Evolutionary conservation across 176 grass and related monocot genomes (phyloP), one percentile per base, ranked within the genome.

Genomic region (Phoenix roebelenii): DNA sequence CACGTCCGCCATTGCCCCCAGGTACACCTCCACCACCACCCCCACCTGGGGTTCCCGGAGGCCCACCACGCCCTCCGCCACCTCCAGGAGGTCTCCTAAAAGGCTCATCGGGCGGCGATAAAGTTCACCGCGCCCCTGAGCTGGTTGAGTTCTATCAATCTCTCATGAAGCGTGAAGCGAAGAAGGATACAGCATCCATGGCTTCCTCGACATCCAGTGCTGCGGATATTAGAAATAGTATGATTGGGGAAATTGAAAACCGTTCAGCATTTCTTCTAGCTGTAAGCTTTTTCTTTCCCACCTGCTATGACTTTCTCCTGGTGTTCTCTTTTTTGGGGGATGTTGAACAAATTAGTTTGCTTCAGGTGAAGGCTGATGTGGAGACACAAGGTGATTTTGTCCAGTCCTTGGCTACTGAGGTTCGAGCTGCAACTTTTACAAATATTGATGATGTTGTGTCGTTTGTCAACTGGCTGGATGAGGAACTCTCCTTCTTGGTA

Each of bases 401-500:
- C 0, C 70, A 83, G 49, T 91, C 87, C 12, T 55, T 82, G 58
- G 79, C 79, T 18, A 23, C 29, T 16, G 79, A 76, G 66, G 55
- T 82, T 23, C 66, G 79, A 67, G 67, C 59, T 18, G 72, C 67
- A 49, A 72, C 24, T 12, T 82, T 88, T 44, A 53, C 49, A 16
- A 83, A 83, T 35, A 85, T 91, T 29, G 76, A 90, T 16, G 93
- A 92, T 44, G 77, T 92, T 12, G 58, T 81, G 72, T 70, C 79
- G 35, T 97, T 97, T 25, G 87, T 88, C 54, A 90, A 88, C 60
- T 97, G 93, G 93, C 82, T 97, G 26, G 93, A 97, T 35, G 93
- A 97, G 73, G 93, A 97, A 58, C 55, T 88, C 25, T 97, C 93
- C 57, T 97, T 97, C 84, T 78, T 97, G 84, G 93, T 85, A 85